phyloP scores from a whole-genome alignment of 2,329 filamentous ascomycete genomes.

The Epichloe elymi region DNA sequence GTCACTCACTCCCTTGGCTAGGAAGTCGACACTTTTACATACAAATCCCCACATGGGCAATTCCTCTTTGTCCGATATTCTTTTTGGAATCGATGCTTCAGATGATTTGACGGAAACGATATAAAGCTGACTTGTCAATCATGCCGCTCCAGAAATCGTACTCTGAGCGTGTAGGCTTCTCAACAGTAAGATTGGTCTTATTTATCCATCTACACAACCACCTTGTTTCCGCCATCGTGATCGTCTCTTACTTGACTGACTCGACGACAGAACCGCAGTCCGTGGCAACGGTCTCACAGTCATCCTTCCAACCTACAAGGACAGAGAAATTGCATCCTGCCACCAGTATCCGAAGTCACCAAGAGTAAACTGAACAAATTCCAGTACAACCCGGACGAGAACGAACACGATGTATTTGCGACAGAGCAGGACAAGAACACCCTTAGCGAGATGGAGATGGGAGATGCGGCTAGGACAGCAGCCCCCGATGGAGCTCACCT shows the following conservation, averaged over 20 bases:
- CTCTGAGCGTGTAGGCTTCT: conserved; percentile 21
- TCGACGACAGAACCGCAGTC: conserved; percentile 22
- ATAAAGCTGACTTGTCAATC: conserved; percentile 5
- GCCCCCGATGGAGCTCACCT: background rate
- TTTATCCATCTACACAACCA: background rate
- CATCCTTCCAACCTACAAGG: conserved; percentile 28
- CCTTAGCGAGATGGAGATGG: conserved; percentile 9
- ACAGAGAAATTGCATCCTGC: conserved; percentile 24
- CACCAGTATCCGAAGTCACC: conserved; percentile 42
- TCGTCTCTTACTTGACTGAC: background rate
- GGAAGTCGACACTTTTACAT: conserved; percentile 1
- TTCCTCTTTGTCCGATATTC: background rate
- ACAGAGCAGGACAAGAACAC: background rate
- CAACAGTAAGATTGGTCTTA: conserved; percentile 17
- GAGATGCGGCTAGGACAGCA: conserved; percentile 7
- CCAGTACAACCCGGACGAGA: conserved; percentile 20
- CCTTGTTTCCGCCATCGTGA: background rate
- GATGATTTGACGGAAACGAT: conserved; percentile 8
- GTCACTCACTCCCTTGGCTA: conserved; percentile 1
- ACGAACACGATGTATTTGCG: conserved; percentile 9
- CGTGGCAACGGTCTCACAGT: conserved; percentile 43
- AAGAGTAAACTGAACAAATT: conserved; percentile 50
- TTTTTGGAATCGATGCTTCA: background rate
- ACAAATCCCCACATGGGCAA: background rate
- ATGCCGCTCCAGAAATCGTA: conserved; percentile 31